Evolutionary conservation across 352 stramenopile species (phyloP), one percentile per base, ranked within the genome.

Genomic region (Phytopythium mirpurense): DNA sequence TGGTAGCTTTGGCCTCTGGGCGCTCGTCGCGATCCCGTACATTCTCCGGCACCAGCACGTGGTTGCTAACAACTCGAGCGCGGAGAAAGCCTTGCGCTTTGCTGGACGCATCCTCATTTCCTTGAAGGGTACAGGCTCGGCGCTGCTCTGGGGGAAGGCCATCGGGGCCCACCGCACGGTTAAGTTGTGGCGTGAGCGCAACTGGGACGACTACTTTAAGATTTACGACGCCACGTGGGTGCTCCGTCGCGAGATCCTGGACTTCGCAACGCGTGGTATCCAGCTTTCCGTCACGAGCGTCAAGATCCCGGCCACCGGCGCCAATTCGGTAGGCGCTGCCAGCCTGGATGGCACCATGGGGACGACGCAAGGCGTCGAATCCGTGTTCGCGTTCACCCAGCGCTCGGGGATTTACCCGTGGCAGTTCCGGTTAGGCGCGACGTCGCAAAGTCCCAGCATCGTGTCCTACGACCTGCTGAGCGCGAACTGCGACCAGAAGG

Each of bases 131-230:
- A 73, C 72, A 3, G 63, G 86, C 34, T 78, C 68, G 10, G 81
- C 81, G 9, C 68, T 90, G 53, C 67, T 88, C 14, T 95, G 83
- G 79, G 70, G 71, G 3, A 72, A 78, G 27, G 70, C 84, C 35
- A 88, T 87, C 60, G 68, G 72, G 15, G 67, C 86, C 14, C 53
- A 70, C 5, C 77, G 72, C 40, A 86, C 83, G 18, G 90, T 84
- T 57, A 67, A 71, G 37, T 57, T 95, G 24, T 95, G 84, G 84
- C 72, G 75, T 24, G 70, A 86, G 43, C 80, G 75, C 7, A 86
- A 88, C 40, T 95, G 83, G 81, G 84, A 95, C 55, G 78, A 88
- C 51, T 91, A 92, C 56, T 78, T 95, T 34, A 90, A 92, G 51
- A 68, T 90, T 23, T 86, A 95, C 57, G 84, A 92, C 37, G 82